Evolutionary conservation across 2,329 filamentous ascomycete species (phyloP), one percentile per base, ranked within the genome.

Genomic region (Thermochaetoides dissita): DNA sequence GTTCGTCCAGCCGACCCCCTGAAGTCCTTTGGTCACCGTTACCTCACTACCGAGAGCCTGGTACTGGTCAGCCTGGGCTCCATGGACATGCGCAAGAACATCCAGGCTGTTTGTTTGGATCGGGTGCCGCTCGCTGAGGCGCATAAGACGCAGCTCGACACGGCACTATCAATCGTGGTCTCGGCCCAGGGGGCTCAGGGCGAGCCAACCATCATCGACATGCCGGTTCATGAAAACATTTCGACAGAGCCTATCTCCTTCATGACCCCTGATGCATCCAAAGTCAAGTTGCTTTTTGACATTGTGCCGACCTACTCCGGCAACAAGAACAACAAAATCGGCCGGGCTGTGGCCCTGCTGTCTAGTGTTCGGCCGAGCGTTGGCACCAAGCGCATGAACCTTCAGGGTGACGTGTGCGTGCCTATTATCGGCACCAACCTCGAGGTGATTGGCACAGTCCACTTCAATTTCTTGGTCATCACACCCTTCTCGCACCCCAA

Each of bases 401-500:
- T 98, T 7, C 87, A 95, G 59, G 88, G 88, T 12, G 91, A 96
- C 56, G 76, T 94, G 33, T 89, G 83, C 46, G 83, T 98, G 8
- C 91, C 91, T 0, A 91, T 98, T 48, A 73, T 96, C 55, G 84
- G 84, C 30, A 79, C 80, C 32, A 84, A 74, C 46, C 66, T 96
- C 31, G 89, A 96, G 46, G 80, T 96, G 8, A 95, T 98, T 51
- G 93, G 91, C 10, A 79, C 81, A 0, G 84, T 98, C 51, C 94
- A 94, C 55, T 98, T 98, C 69, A 95, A 95, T 60, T 96, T 96
- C 58, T 66, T 94, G 30, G 76, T 96, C 55, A 87, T 98, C 53
- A 96, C 86, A 1, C 89, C 91, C 0, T 98, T 98, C 63, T 74
- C 79, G 11, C 91, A 96, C 59, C 85, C 86, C 6, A 93, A 93